Evolutionary conservation across 106 monocot genomes (phyloP).

Genomic region (Dendrobium officinale): DNA sequence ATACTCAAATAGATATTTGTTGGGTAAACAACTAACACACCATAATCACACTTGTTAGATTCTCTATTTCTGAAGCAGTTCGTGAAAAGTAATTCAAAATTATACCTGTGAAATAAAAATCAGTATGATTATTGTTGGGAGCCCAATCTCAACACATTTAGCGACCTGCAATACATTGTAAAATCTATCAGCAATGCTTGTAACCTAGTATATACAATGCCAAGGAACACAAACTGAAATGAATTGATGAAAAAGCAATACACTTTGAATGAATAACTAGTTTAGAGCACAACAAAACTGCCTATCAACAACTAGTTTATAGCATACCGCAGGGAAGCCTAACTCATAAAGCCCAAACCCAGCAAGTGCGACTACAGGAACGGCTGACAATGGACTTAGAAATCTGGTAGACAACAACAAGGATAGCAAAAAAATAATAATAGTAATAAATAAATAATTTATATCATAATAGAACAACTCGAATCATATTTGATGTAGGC

Average conservation of each 20-base stretch:
- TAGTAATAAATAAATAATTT: neutral
- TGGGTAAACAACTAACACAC: neutral
- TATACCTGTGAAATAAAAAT: neutral
- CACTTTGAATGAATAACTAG: neutral
- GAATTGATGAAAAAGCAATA: neutral
- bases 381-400: constrained; percentile 78
- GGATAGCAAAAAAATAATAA: neutral
- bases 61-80: neutral
- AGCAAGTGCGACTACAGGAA: constrained; percentile 68
- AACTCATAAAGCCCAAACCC: constrained; percentile 96
- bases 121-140: neutral
- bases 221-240: no score
- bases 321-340: constrained; percentile 87
- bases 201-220: no score
- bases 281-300: neutral
- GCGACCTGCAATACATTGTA: neutral
- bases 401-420: constrained; percentile 38
- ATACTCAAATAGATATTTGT: neutral
- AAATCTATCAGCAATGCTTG: neutral
- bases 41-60: neutral
- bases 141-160: neutral
- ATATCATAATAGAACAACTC: neutral
- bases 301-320: neutral
- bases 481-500: neutral
- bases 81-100: neutral